Conservation (phyloP, 1,139 yeast species). For the Yamadazyma siamensis region DNA sequence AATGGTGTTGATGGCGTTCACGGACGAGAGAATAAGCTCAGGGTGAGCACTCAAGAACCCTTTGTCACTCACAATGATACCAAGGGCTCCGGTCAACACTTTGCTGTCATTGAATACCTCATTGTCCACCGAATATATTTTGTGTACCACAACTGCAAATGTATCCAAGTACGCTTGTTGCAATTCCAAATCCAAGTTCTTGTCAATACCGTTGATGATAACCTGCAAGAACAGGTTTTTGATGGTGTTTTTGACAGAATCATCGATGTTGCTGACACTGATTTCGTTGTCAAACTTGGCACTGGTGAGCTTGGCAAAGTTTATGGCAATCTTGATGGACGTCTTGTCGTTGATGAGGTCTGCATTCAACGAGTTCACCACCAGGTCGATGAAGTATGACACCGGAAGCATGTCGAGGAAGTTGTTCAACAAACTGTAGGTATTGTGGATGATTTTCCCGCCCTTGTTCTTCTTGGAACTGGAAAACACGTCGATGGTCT, state of each 20-base stretch:
- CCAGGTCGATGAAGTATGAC: conserved; percentile 63
- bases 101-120: conserved; percentile 39
- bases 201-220: conserved; percentile 43
- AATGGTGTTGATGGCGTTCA: conserved; percentile 68
- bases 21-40: conserved; percentile 72
- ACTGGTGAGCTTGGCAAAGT: conserved; percentile 58
- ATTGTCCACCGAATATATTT: conserved; percentile 42
- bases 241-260: conserved; percentile 39
- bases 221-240: conserved; percentile 43
- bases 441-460: conserved; percentile 21
- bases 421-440: conserved; percentile 53
- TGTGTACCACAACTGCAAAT: conserved; percentile 57
- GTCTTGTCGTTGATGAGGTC: conserved; percentile 34
- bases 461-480: conserved; percentile 14
- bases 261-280: conserved; percentile 35
- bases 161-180: conserved; percentile 72
- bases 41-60: conserved; percentile 52
- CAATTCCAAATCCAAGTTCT: conserved; percentile 42
- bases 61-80: conserved; percentile 47
- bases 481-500: conserved; percentile 29
- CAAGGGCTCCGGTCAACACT: conserved; percentile 47
- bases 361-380: conserved; percentile 53
- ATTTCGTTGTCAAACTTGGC: conserved; percentile 69
- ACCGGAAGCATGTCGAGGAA: conserved; percentile 73
- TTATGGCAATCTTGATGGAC: conserved; percentile 42